phyloP scores from a whole-genome alignment of 108 stramenopile genomes.

The Cyclotella sp. region DNA sequence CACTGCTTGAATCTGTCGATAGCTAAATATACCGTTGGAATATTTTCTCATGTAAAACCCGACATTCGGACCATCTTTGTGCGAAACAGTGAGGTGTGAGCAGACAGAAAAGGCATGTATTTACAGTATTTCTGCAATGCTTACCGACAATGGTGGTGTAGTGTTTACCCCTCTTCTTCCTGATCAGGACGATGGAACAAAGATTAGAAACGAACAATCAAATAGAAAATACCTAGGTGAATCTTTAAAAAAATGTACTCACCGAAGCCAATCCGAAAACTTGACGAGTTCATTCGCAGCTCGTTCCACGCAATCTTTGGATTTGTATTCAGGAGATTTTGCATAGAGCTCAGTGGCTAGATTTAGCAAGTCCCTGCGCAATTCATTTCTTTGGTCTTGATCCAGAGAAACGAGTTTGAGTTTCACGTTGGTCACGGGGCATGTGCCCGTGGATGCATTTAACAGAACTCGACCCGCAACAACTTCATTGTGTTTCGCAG shows the following conservation, averaged over 20 bases:
- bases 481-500: conserved; percentile 48
- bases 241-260: neutral
- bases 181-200: neutral
- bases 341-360: conserved; percentile 43
- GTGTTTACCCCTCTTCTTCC: neutral
- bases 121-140: neutral
- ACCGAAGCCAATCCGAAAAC: conserved; percentile 21
- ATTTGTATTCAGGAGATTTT: conserved; percentile 30
- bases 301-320: conserved; percentile 2
- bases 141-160: neutral
- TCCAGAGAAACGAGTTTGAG: conserved; percentile 59
- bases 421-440: conserved; percentile 56
- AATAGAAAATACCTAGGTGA: neutral
- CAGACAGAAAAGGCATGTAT: neutral
- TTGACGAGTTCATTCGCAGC: conserved; percentile 6
- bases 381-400: conserved; percentile 43
- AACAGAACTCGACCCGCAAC: conserved; percentile 62
- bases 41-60: conserved; percentile 76
- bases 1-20: conserved; percentile 53
- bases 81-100: neutral
- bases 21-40: conserved; percentile 66
- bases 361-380: conserved; percentile 45
- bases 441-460: conserved; percentile 54
- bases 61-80: conserved; percentile 73
- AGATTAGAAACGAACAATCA: neutral